Evolutionary conservation across 2,329 filamentous ascomycete genomes (phyloP).

Genomic region (Stemphylium beticola): DNA sequence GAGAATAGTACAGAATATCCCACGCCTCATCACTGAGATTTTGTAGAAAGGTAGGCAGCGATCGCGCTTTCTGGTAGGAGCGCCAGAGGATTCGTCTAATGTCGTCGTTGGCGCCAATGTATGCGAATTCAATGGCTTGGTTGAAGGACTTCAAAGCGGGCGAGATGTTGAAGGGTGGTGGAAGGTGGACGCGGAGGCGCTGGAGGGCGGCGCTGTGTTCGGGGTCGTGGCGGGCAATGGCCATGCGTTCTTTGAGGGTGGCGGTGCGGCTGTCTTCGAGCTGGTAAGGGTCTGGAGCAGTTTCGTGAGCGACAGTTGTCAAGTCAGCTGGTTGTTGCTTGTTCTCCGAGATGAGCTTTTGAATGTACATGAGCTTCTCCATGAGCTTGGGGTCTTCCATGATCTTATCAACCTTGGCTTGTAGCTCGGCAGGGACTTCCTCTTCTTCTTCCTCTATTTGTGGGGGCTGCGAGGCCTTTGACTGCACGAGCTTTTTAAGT

Average conservation of each 20-base stretch:
- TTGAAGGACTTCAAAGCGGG: slow-evolving; percentile 44
- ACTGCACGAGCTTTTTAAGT: slow-evolving; percentile 26
- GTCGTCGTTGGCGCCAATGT: slow-evolving; percentile 46
- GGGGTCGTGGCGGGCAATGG: slow-evolving; percentile 33
- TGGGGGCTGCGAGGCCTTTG: slow-evolving; percentile 8
- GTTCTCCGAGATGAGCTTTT: slow-evolving; percentile 30
- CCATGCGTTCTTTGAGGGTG: slow-evolving; percentile 34
- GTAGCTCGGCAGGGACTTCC: slow-evolving; percentile 35
- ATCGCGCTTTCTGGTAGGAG: slow-evolving; percentile 40
- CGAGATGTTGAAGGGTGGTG: slow-evolving; percentile 40
- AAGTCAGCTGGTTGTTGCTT: slow-evolving; percentile 17
- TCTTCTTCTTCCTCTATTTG: slow-evolving; percentile 22
- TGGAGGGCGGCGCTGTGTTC: slow-evolving; percentile 39
- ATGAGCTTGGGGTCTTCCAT: slow-evolving; percentile 43
- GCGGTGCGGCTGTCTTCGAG: slow-evolving; percentile 32
- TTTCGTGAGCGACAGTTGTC: slow-evolving; percentile 25
- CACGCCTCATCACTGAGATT: slow-evolving; percentile 44
- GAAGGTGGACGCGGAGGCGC: slow-evolving; percentile 35
- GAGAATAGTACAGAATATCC: slow-evolving; percentile 49
- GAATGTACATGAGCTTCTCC: slow-evolving; percentile 42
- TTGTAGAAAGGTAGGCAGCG: slow-evolving; percentile 41
- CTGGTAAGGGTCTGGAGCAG: slow-evolving; percentile 39
- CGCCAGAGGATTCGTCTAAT: slow-evolving; percentile 46
- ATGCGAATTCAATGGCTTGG: slow-evolving; percentile 43
- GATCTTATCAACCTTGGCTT: slow-evolving; percentile 44